Base-by-base conservation (phyloP, 345 rosid genomes). In the Leavenworthia alabamica region DNA sequence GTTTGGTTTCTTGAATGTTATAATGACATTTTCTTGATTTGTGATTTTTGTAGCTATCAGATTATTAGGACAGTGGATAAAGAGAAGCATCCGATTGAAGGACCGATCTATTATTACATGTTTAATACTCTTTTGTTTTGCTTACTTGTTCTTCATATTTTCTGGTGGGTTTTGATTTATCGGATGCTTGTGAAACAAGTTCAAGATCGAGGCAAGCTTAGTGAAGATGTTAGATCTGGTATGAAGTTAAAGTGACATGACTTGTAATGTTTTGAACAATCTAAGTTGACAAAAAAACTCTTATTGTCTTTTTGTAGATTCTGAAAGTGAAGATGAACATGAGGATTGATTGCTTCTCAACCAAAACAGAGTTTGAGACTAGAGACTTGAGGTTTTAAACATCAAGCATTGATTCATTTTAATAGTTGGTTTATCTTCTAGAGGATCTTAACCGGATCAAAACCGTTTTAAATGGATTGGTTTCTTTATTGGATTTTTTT, bases 191-290 rank as follows among this genome's bases (percentile, higher is more conserved):
- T 83, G 28, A 74, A 77, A 74, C 99, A 89, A 85, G 80, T 93
- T 70, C 85, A 81, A 61, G 83, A 85, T 6, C 74, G 86, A 56
- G 91, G 99, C 48, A 71, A 73, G 66, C 79, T 86, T 66, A 79
- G 89, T 23, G 96, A 86, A 36, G 99, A 93, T 80, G 88, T 89
- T 43, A 79, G 99, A 78, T 93, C 99, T 5, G 97, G 97, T 89
- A 75, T 49, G 68, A n/a, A 35, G 62, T 16, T 6, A 43, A 24
- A 45, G 5, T 36, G 12, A 13, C 28, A 16, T 19, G 7, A 24
- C 3, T 24, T 15, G 5, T 43, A 22, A 3, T 11, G 2, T 9
- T 26, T 54, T 1, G 26, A 4, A 26, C 2, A 16, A 17, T 8
- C 19, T n/a, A n/a, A n/a, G n/a, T n/a, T n/a, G n/a, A n/a, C n/a